Base-by-base conservation (phyloP, 73 alveolate genomes). In the Diophrys sp. region DNA sequence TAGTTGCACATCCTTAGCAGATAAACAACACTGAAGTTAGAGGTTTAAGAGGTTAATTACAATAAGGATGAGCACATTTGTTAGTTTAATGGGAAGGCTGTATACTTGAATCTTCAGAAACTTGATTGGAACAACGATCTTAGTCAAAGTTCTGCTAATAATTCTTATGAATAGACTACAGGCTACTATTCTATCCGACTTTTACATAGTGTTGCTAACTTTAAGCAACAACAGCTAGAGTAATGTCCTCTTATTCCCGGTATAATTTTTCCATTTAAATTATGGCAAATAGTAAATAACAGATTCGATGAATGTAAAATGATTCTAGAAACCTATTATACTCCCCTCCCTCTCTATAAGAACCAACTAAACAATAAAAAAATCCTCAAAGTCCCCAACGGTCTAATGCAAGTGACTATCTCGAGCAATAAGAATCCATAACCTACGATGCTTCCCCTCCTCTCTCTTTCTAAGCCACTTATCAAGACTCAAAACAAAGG, bases 291-390 rank as follows among this genome's bases (percentile, higher is more conserved):
- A 11, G 62, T 44, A 11, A 11, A 5, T 18, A 44, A 44, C 18
- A 44, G 62, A 18, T 44, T 44, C 18, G 62, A 44, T 44, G 62
- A 44, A 18, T 44, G 62, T 44, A 44, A 44, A 44, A 44, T 44
- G 62, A 44, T 44, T 44, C 18, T 44, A 44, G 62, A 44, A 18
- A 44, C 62, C 18, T 44, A 11, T 44, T 44, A 44, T 44, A 44
- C 55, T 66, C 85, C 26, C 32, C 25, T 5, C 68, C 31, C 33
- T 78, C 57, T 34, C 31, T 33, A 57, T 28, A 32, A 23, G 67
- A 54, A 33, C 56, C 67, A 0, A 77, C 30, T 8, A 23, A 29
- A 26, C 56, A 66, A 56, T 31, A 74, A 62, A 71, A 77, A 70
- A 54, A 66, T 25, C 67, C 31, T 77, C 72, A 77, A 1, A 72